Conservation (phyloP, 2,329 filamentous ascomycete genomes). For the Calcarisporium arbuscula region DNA sequence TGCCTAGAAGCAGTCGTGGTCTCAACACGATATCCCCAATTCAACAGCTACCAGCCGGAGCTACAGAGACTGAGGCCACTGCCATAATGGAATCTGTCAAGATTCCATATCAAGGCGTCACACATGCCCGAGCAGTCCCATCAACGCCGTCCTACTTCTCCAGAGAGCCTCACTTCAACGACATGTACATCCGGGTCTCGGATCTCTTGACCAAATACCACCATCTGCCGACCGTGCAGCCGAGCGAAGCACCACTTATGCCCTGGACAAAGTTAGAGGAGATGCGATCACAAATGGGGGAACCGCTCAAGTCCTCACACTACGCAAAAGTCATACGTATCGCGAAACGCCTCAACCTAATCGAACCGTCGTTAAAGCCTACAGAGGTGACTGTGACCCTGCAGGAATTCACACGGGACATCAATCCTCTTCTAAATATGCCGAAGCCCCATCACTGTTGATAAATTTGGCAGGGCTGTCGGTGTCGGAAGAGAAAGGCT, state of each 20-base stretch:
- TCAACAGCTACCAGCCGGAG: constrained; percentile 9
- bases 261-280: constrained; percentile 76
- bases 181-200: constrained; percentile 70
- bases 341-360: constrained; percentile 75
- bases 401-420: constrained; percentile 63
- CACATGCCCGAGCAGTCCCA: constrained; percentile 69
- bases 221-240: constrained; percentile 61
- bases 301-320: constrained; percentile 67
- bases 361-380: constrained; percentile 73
- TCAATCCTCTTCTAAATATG: constrained; percentile 63
- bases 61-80: constrained; percentile 9
- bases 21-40: constrained; percentile 20
- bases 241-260: constrained; percentile 62
- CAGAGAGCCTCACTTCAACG: constrained; percentile 76
- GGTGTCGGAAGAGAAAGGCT: constrained; percentile 84
- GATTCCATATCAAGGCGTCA: constrained; percentile 24
- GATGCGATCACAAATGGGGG: constrained; percentile 65
- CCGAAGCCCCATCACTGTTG: constrained; percentile 60
- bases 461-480: constrained; percentile 70
- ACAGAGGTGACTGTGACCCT: constrained; percentile 60
- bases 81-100: constrained; percentile 16
- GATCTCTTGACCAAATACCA: constrained; percentile 65
- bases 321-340: constrained; percentile 72
- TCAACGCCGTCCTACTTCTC: constrained; percentile 93
- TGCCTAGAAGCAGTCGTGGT: no score